Base-by-base conservation (phyloP, 2,329 filamentous ascomycete genomes). In the Verticillium albo-atrum region DNA sequence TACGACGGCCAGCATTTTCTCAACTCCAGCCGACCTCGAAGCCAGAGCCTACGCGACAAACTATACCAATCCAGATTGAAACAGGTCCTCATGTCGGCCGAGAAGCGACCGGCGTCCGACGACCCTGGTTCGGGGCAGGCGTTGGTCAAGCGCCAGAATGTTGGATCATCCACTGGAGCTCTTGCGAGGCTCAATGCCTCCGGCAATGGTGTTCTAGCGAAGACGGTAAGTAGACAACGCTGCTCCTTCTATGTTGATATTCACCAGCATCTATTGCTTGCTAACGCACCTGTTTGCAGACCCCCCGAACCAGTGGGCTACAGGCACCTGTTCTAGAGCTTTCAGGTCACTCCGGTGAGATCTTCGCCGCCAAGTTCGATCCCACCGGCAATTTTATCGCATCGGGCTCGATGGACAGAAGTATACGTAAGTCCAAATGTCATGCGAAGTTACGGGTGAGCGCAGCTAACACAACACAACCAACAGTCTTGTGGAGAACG, bases 251-350 rank as follows among this genome's bases (percentile, higher is more conserved):
- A 32, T 42, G 12, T 42, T 1, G 4, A 17, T 42, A 23, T 20
- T 3, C 17, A 50, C 7, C 7, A 25, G 23, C 20, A 7, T 23
- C 4, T 7, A 12, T 26, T 5, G 2, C 20, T 14, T 50, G 42
- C 42, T 50, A 14, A 50, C 20, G 20, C 42, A 9, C 25, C n/a
- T 12, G 17, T 50, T 53, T 62, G 54, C 74, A 96, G 92, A 84
- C 85, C 63, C 85, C 89, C 58, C 85, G 92, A 67, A 93, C 92
- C 54, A 96, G 92, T 72, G 87, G 85, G 57, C 82, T 99, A 30
- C 88, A 96, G 72, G 90, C 94, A 60, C 92, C 94, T 2, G 89
- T 97, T 52, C 97, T 98, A 92, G 92, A 98, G 75, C 80, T 99
- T 58, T 89, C 89, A 55, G 92, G 91, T 70, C 85, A 85, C 71